Conservation (phyloP, 495 filamentous ascomycete genomes). For the Lophium mytilinum region DNA sequence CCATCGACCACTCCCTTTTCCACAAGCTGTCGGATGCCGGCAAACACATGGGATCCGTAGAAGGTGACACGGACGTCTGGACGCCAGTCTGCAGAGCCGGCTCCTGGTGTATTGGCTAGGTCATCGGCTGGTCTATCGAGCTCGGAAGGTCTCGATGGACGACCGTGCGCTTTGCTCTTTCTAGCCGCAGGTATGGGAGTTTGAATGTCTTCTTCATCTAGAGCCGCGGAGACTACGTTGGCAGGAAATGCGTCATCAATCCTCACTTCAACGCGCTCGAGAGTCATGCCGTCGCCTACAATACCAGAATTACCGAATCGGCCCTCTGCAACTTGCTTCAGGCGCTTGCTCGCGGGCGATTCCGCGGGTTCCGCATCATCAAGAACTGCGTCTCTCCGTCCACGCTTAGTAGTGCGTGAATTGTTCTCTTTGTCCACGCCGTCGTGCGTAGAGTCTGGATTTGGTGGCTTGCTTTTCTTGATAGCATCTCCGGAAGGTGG, state of each 20-base stretch:
- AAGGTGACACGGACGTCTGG: constrained; percentile 59
- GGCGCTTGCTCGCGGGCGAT: constrained; percentile 35
- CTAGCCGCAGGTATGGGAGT: neutral
- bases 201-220: neutral
- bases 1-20: constrained; percentile 67
- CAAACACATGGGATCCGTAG: constrained; percentile 70
- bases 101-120: neutral
- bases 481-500: too few species aligned
- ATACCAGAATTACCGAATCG: constrained; percentile 47
- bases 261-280: constrained; percentile 55
- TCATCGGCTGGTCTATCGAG: constrained; percentile 12
- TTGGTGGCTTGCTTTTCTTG: constrained; percentile 16
- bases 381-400: constrained; percentile 22
- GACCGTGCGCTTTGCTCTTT: neutral
- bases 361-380: constrained; percentile 26
- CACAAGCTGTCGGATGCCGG: constrained; percentile 65
- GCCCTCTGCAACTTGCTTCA: constrained; percentile 41
- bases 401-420: constrained; percentile 20
- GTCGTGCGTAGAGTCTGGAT: constrained; percentile 15
- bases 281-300: constrained; percentile 45
- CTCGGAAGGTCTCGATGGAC: neutral
- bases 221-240: constrained; percentile 10
- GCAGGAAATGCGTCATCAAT: constrained; percentile 45
- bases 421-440: constrained; percentile 30
- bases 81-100: constrained; percentile 38